These are phyloP conservation scores for Brassica rapa DNA, from an alignment of 345 rosid species.

Conservation along the genomic window DNA sequence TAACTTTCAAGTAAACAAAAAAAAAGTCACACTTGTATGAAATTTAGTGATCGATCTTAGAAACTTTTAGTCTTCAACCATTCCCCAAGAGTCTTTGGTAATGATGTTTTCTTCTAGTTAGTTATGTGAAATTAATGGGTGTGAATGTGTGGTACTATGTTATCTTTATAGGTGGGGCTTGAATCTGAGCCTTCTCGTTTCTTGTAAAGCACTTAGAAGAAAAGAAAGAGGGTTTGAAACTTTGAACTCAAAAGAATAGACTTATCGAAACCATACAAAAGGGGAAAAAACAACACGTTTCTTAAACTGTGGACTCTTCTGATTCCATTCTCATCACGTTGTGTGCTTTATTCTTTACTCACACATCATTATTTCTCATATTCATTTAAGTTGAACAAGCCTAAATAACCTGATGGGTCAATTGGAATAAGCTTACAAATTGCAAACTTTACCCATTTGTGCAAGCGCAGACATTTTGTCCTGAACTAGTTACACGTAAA, in stretches of 20 bases:
- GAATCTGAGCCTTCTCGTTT: conserved; percentile 38
- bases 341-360: conserved; percentile 33
- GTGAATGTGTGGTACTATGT: conserved; percentile 35
- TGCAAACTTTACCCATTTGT: too few species aligned
- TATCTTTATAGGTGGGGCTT: conserved; percentile 36
- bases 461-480: too few species aligned
- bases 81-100: background rate
- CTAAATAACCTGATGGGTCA: background rate
- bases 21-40: background rate
- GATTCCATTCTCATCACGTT: conserved; percentile 38
- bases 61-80: background rate
- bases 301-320: conserved; percentile 19
- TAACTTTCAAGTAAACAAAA: background rate
- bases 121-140: conserved; percentile 30
- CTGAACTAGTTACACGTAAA: too few species aligned
- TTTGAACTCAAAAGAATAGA: conserved; percentile 27
- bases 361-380: conserved; percentile 2
- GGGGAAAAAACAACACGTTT: background rate
- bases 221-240: conserved; percentile 36
- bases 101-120: background rate
- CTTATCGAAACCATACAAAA: conserved; percentile 40
- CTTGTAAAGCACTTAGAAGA: conserved; percentile 33
- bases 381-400: background rate
- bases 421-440: background rate
- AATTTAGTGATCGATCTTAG: background rate